Evolutionary conservation across 371 early-diverging fungal genomes (phyloP).

Genomic region (Mortierella sp.): DNA sequence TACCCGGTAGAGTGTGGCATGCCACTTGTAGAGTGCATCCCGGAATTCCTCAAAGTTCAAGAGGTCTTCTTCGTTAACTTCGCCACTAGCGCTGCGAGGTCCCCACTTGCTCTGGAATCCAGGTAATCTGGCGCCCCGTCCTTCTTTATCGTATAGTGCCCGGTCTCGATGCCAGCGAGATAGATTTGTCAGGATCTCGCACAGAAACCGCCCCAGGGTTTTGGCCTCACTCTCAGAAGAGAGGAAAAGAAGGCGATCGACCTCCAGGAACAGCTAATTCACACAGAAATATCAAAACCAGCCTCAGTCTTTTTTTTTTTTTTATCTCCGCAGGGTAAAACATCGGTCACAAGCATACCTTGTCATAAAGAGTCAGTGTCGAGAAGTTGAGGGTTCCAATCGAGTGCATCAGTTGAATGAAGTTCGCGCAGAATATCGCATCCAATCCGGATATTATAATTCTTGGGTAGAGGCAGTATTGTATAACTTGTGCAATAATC

Average conservation of each 20-base stretch:
- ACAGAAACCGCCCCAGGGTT: conserved; percentile 77
- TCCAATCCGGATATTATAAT: conserved; percentile 81
- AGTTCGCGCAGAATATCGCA: conserved; percentile 88
- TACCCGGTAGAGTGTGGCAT: conserved; percentile 67
- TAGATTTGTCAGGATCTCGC: conserved; percentile 70
- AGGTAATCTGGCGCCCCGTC: conserved; percentile 72
- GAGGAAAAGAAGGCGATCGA: conserved; percentile 63
- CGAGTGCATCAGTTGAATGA: conserved; percentile 82
- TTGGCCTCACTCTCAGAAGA: conserved; percentile 85
- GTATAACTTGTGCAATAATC: conserved; percentile 70
- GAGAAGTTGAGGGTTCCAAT: conserved; percentile 84
- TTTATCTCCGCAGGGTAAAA: background rate
- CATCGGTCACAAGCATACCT: conserved; percentile 9
- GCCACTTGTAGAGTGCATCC: conserved; percentile 85
- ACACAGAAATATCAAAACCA: background rate
- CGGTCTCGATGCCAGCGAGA: conserved; percentile 71
- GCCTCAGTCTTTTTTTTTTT: background rate
- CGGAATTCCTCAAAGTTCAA: conserved; percentile 78
- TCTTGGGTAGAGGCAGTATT: conserved; percentile 88
- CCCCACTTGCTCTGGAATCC: conserved; percentile 85
- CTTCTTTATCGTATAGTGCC: conserved; percentile 67
- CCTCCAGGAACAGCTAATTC: conserved; percentile 42
- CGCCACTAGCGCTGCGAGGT: conserved; percentile 56
- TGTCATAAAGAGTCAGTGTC: conserved; percentile 83
- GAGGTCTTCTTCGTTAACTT: conserved; percentile 64